Base-by-base conservation (phyloP, 116 monocot species). In the Iris pallida region DNA sequence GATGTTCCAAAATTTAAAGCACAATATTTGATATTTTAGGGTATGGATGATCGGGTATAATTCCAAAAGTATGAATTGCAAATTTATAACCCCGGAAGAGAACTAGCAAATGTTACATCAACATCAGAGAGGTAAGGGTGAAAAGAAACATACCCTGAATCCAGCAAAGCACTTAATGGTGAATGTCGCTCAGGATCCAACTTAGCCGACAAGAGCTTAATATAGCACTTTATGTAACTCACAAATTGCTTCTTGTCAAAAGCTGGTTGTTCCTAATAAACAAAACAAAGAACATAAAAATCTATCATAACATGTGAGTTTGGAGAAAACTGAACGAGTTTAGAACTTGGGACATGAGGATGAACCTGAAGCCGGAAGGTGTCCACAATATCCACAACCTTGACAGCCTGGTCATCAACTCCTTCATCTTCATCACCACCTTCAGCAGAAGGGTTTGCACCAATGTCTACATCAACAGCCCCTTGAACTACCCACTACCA, bases 371-470 rank as follows among this genome's bases (percentile, higher is more conserved):
- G 84, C 8, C 90, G 74, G 73, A 94, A 90, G 14, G 90, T 90
- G 67, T 94, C 94, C 4, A 87, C 76, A 70, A 90, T 90, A 62
- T 94, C 94, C 8, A 94, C 90, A 5, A 90, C 94, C 75, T 83
- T 94, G 1, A 81, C 80, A 18, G 82, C 79, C 57, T 75, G 69
- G 17, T 90, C 87, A 47, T 94, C 85, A 66, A 94, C 94, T 2
- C 87, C 86, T 63, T 94, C 90, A 44, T 86, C 93, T 40, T 89
- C 94, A 10, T 78, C 84, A 12, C 40, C 88, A 17, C 94, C 94
- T 56, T 94, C 94, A 6, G 90, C 94, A 45, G 90, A 94, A 61
- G 94, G 94, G 43, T 94, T 94, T 18, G 94, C 94, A 72, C 94
- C 89, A 66, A 87, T 94, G 55, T 94, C 80, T 20, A 94, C 79